Evolutionary conservation across 208 protist genomes (phyloP).

Genomic region (Leishmania turanica): DNA sequence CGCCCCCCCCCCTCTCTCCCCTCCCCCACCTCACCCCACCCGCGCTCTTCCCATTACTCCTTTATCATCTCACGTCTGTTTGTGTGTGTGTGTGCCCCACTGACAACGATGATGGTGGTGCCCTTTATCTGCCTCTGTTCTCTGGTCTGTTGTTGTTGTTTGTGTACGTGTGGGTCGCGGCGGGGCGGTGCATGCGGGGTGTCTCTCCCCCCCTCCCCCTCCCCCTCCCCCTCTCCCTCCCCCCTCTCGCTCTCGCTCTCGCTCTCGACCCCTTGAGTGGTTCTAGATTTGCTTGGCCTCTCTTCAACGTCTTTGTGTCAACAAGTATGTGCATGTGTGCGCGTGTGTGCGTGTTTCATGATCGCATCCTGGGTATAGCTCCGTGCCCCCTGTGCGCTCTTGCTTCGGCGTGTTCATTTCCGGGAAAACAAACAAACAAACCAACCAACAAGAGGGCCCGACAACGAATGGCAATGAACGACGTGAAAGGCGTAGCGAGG

Average conservation of each 20-base stretch:
- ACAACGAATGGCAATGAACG: neutral
- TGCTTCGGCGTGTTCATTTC: neutral
- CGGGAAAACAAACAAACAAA: neutral
- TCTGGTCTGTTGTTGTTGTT: neutral
- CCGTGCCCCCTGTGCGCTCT: neutral
- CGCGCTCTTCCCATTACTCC: neutral
- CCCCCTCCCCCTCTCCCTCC: too few relatives aligned
- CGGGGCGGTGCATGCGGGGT: neutral
- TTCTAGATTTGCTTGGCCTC: neutral
- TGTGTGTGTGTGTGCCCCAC: neutral
- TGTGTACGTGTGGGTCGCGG: neutral
- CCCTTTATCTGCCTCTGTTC: neutral
- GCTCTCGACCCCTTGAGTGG: neutral
- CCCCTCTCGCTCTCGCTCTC: too few relatives aligned
- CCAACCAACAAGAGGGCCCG: too few relatives aligned
- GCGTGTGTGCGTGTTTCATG: conserved; percentile 1
- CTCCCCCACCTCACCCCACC: neutral
- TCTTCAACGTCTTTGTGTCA: neutral
- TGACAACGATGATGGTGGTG: too few relatives aligned
- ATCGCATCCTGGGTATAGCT: neutral
- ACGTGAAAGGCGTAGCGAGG: neutral
- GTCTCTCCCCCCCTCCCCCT: too few relatives aligned
- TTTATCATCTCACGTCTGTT: neutral
- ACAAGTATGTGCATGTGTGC: neutral
- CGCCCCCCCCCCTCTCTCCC: too few relatives aligned